Evolutionary conservation across 2,329 filamentous ascomycete genomes (phyloP).

Genomic region (Chaetothyriales sp.): DNA sequence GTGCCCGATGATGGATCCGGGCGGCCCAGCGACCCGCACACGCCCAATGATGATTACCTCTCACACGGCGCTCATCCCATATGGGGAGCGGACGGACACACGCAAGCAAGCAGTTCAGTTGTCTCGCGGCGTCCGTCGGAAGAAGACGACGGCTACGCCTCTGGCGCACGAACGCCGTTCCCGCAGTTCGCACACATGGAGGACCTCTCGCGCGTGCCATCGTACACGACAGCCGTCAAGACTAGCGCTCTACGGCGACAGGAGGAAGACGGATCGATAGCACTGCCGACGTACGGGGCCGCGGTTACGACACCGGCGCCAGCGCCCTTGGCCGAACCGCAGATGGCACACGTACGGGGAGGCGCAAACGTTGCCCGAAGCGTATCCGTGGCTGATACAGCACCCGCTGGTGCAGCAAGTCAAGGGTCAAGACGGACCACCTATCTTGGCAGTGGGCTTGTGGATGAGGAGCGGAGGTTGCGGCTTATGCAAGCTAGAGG

Average conservation of each 20-base stretch:
- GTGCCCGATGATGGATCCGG: conserved; percentile 4
- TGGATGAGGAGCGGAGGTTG: conserved; percentile 28
- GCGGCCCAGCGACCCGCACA: conserved; percentile 6
- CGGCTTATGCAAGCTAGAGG: conserved; percentile 29
- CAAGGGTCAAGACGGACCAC: conserved; percentile 10
- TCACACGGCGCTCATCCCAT: background rate
- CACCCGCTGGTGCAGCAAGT: conserved; percentile 18
- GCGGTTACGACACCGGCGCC: conserved; percentile 25
- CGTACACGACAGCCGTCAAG: conserved; percentile 60
- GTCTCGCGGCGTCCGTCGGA: conserved; percentile 35
- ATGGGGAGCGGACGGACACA: background rate
- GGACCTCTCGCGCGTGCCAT: conserved; percentile 59
- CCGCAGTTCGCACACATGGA: conserved; percentile 43
- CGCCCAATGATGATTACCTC: conserved; percentile 7
- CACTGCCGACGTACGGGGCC: conserved; percentile 54
- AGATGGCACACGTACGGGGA: conserved; percentile 26
- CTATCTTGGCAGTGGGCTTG: conserved; percentile 12
- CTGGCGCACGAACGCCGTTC: conserved; percentile 29
- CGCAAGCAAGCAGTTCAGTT: conserved; percentile 16
- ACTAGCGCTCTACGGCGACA: conserved; percentile 45
- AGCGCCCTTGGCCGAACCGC: conserved; percentile 24
- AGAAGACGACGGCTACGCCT: conserved; percentile 32
- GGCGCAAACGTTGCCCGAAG: conserved; percentile 26
- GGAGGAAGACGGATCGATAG: conserved; percentile 18
- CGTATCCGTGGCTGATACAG: conserved; percentile 19